Percentiles rank a stretch among this genome's conserved stretches.
These are phyloP conservation scores for Phytophthora ramorum DNA, from an alignment of 352 stramenopile genomes.

Conservation along the genomic window DNA sequence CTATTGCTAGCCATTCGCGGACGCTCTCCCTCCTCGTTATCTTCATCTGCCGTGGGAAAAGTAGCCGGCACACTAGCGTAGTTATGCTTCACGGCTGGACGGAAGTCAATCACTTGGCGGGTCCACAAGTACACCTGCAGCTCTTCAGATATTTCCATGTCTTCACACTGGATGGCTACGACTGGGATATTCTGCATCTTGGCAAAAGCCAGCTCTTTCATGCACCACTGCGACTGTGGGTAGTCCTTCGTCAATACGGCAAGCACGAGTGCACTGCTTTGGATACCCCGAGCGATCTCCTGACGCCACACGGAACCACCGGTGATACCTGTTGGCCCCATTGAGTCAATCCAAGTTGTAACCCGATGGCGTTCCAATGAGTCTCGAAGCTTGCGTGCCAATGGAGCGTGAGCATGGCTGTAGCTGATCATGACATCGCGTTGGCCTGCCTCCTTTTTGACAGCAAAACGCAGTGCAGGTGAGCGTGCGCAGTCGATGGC, in stretches of 20 bases:
- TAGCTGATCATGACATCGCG: constrained; percentile 91
- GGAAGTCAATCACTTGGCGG: constrained; percentile 84
- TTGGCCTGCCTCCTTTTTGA: constrained; percentile 86
- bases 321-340: constrained; percentile 84
- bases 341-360: constrained; percentile 88
- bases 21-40: constrained; percentile 4
- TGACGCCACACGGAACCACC: constrained; percentile 82
- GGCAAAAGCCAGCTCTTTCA: constrained; percentile 88
- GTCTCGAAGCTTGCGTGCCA: constrained; percentile 75
- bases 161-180: constrained; percentile 85
- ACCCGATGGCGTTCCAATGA: constrained; percentile 73
- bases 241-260: constrained; percentile 83
- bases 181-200: constrained; percentile 88
- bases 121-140: constrained; percentile 90
- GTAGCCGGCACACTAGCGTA: constrained; percentile 5
- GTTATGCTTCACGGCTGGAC: constrained; percentile 47
- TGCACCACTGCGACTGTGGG: constrained; percentile 81
- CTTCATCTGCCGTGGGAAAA: constrained; percentile 6
- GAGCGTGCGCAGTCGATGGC: constrained; percentile 79
- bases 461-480: constrained; percentile 73
- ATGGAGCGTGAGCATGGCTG: constrained; percentile 72
- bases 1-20: constrained; percentile 26
- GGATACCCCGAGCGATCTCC: constrained; percentile 83
- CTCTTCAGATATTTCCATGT: constrained; percentile 85
- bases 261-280: constrained; percentile 76